Evolutionary conservation across 2,329 filamentous ascomycete genomes (phyloP).

Genomic region (Xylariaceae sp.): DNA sequence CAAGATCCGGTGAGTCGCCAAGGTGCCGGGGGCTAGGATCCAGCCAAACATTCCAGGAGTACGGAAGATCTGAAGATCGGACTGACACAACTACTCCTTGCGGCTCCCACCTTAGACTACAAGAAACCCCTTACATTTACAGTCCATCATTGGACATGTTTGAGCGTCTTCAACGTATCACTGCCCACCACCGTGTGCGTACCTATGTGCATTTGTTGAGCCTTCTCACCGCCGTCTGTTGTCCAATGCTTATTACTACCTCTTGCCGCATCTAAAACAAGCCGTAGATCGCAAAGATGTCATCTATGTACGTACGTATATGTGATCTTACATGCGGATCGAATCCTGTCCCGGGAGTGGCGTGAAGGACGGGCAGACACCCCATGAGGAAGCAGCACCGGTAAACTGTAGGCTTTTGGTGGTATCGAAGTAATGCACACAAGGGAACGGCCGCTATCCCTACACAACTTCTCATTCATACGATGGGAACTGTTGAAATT

Average conservation of each 20-base stretch:
- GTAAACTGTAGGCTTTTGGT: background rate
- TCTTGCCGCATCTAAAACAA: background rate
- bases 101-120: background rate
- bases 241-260: background rate
- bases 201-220: conserved; percentile 3
- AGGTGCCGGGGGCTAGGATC: background rate
- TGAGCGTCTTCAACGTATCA: background rate
- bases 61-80: background rate
- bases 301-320: too few species aligned
- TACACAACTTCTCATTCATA: too few species aligned
- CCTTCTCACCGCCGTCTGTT: background rate
- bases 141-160: conserved; percentile 3
- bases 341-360: background rate
- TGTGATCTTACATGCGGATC: too few species aligned
- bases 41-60: conserved; percentile 11
- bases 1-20: background rate
- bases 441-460: too few species aligned
- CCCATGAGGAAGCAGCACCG: background rate
- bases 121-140: conserved; percentile 7
- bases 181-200: too few species aligned
- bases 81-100: background rate
- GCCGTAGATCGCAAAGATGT: background rate
- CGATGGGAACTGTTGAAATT: too few species aligned
- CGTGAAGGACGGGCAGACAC: background rate
- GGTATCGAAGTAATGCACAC: background rate